Percentiles rank a stretch among this genome's conserved stretches.
phyloP scores from a whole-genome alignment of 331 rosid genomes.

The Rhamnella rubrinervis region DNA sequence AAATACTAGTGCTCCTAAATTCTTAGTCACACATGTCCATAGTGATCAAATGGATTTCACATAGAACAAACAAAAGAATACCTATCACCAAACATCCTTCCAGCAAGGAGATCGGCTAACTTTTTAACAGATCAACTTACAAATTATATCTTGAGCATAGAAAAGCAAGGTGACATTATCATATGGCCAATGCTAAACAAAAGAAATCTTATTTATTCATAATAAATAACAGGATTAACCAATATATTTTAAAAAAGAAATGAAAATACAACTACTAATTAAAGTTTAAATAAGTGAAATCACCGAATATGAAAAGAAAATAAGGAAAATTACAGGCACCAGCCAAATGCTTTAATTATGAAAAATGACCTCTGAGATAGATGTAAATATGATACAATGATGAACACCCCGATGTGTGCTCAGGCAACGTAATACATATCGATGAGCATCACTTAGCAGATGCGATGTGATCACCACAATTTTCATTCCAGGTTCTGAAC shows the following conservation, averaged over 20 bases:
- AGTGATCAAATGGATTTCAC: neutral
- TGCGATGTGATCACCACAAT: constrained; percentile 69
- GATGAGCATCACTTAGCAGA: constrained; percentile 89
- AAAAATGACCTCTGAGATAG: constrained; percentile 89
- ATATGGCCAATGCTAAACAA: neutral
- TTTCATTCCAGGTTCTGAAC: constrained; percentile 50
- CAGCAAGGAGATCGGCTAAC: constrained; percentile 3
- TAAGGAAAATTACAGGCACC: neutral
- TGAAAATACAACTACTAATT: neutral
- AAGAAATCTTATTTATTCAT: neutral
- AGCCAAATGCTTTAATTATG: constrained; percentile 20
- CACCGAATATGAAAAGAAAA: constrained; percentile 1
- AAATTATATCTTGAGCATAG: neutral
- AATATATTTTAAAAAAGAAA: too few species aligned
- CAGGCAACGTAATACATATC: constrained; percentile 86
- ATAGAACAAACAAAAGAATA: neutral
- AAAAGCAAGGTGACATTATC: neutral
- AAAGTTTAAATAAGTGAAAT: neutral
- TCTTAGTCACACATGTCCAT: neutral
- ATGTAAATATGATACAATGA: constrained; percentile 66
- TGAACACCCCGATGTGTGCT: constrained; percentile 66
- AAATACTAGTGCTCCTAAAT: neutral
- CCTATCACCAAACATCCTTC: neutral
- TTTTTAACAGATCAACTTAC: neutral
- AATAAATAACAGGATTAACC: neutral